A percentile compares a stretch with the other conserved stretches of the same genome.
phyloP scores from a whole-genome alignment of 805 yeast species.

The Candida saitoana region DNA sequence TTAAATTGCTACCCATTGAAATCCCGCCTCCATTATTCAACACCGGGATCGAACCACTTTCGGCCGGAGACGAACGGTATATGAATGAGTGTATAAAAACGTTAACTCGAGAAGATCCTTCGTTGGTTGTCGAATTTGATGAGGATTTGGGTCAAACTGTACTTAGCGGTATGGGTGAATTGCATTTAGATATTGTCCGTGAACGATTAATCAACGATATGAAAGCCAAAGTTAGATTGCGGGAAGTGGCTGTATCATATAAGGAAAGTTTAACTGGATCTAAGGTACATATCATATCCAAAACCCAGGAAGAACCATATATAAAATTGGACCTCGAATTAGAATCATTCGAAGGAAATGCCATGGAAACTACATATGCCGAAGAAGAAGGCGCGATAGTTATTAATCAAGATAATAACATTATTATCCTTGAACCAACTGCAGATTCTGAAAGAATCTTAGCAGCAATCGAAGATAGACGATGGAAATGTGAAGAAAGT shows the following conservation, averaged over 20 bases:
- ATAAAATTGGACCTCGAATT: constrained; percentile 24
- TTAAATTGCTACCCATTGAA: constrained; percentile 66
- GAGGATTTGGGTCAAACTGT: constrained; percentile 88
- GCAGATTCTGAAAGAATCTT: constrained; percentile 21
- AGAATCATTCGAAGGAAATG: constrained; percentile 36
- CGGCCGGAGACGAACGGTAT: constrained; percentile 73
- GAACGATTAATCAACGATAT: constrained; percentile 77
- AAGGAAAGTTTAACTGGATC: constrained; percentile 55
- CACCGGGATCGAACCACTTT: constrained; percentile 74
- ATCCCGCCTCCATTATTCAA: constrained; percentile 94
- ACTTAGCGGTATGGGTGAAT: constrained; percentile 94
- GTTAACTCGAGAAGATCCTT: constrained; percentile 86
- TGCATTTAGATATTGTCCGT: constrained; percentile 84
- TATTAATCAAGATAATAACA: constrained; percentile 47
- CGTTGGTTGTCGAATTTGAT: constrained; percentile 64
- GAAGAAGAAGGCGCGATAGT: constrained; percentile 39
- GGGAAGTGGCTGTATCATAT: constrained; percentile 85
- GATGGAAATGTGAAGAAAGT: constrained; percentile 49
- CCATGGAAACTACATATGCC: constrained; percentile 26
- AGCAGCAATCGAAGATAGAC: constrained; percentile 26
- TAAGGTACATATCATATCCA: constrained; percentile 12
- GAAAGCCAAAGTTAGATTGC: constrained; percentile 75
- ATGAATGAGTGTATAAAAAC: constrained; percentile 66
- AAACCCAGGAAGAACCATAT: constrained; percentile 15
- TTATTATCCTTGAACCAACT: constrained; percentile 31